phyloP scores from a whole-genome alignment of 1,284 basidiomycete species.

The Moesziomyces antarcticus region DNA sequence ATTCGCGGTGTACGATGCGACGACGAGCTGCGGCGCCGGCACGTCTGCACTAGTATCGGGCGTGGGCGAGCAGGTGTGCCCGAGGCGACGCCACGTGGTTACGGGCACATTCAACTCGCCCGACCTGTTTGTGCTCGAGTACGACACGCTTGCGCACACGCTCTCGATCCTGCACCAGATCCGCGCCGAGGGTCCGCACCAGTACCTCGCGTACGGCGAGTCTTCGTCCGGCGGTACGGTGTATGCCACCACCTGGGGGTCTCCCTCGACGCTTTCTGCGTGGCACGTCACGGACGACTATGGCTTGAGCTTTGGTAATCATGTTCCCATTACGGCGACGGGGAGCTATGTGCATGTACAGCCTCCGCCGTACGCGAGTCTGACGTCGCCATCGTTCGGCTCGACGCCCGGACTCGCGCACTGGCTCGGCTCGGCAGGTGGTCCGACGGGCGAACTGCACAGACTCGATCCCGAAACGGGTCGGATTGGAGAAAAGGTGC shows the following conservation, averaged over 20 bases:
- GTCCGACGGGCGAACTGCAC: constrained; percentile 63
- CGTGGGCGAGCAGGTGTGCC: constrained; percentile 11
- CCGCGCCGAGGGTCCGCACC: constrained; percentile 49
- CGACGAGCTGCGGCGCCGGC: constrained; percentile 3
- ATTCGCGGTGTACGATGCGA: constrained; percentile 11
- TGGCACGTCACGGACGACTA: constrained; percentile 42
- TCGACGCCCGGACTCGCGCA: constrained; percentile 14
- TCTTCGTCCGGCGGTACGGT: constrained; percentile 15
- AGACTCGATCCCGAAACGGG: constrained; percentile 36
- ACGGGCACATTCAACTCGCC: constrained; percentile 60
- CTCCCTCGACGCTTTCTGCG: constrained; percentile 28
- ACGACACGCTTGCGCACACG: constrained; percentile 31
- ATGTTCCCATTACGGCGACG: constrained; percentile 41
- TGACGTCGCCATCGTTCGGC: constrained; percentile 49
- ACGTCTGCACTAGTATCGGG: neutral
- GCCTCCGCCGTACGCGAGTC: constrained; percentile 33
- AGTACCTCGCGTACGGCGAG: constrained; percentile 49
- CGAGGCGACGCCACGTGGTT: constrained; percentile 37
- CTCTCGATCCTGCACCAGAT: constrained; percentile 32
- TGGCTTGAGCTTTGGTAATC: constrained; percentile 14
- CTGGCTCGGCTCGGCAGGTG: constrained; percentile 56
- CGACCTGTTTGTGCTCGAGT: constrained; percentile 51
- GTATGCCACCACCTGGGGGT: constrained; percentile 62
- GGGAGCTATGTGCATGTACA: constrained; percentile 60
- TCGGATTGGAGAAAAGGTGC: constrained; percentile 27